phyloP scores from a whole-genome alignment of 192 early-diverging fungal species.

The Entomortierella lignicola region DNA sequence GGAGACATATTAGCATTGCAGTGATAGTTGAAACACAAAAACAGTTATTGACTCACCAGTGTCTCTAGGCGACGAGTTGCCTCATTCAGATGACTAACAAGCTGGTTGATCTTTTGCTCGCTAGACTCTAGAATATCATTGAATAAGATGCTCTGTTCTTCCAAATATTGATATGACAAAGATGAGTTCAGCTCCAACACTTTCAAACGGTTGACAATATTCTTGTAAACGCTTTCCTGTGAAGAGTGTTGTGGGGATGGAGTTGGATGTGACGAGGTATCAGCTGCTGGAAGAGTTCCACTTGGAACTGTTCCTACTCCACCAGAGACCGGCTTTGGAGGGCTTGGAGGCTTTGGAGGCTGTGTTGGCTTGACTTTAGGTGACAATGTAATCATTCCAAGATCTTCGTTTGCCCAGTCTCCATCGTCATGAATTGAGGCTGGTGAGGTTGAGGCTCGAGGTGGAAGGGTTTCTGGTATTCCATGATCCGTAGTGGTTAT shows the following conservation, averaged over 20 bases:
- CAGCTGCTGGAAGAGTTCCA: constrained; percentile 10
- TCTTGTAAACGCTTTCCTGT: constrained; percentile 87
- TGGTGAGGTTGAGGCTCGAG: constrained; percentile 31
- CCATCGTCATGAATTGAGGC: constrained; percentile 44
- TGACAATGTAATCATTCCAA: constrained; percentile 41
- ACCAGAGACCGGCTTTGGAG: constrained; percentile 19
- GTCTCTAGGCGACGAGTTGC: constrained; percentile 71
- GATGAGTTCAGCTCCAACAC: constrained; percentile 86
- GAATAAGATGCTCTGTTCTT: constrained; percentile 80
- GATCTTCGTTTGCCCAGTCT: constrained; percentile 28
- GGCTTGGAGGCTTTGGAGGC: constrained; percentile 15
- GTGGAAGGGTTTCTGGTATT: constrained; percentile 8
- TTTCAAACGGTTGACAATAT: constrained; percentile 86
- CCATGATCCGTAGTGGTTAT: not conserved
- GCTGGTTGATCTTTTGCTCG: constrained; percentile 70
- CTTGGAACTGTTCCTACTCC: constrained; percentile 23
- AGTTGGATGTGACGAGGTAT: constrained; percentile 8
- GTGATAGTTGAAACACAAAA: not conserved
- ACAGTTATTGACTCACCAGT: constrained; percentile 55
- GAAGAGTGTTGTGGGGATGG: constrained; percentile 50
- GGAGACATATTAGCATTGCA: too few species aligned
- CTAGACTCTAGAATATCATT: constrained; percentile 73
- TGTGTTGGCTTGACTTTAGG: constrained; percentile 41
- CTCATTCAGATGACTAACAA: constrained; percentile 75
- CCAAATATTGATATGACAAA: constrained; percentile 76